A percentile compares a stretch with the other conserved stretches of the same genome.
Evolutionary conservation across 169 alveolate genomes (phyloP).

Genomic region (Plasmodium gallinaceum): DNA sequence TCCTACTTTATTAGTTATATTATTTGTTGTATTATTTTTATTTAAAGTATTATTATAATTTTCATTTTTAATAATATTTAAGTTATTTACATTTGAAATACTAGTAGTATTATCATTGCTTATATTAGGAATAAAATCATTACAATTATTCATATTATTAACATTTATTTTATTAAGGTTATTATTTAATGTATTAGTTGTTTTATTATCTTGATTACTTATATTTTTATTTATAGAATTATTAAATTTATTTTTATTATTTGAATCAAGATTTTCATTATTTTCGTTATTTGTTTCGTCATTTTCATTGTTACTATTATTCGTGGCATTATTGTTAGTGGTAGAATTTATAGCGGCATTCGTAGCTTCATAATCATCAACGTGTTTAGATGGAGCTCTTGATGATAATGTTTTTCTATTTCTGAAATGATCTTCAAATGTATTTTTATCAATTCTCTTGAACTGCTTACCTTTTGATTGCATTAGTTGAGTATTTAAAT

Average conservation of each 20-base stretch:
- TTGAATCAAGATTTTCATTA: neutral
- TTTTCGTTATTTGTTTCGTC: constrained; percentile 2
- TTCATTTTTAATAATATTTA: too few relatives aligned
- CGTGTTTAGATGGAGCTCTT: constrained; percentile 85
- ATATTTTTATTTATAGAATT: neutral
- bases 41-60: too few relatives aligned
- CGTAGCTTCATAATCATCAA: constrained; percentile 80
- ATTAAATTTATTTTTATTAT: constrained; percentile 4
- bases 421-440: constrained; percentile 76
- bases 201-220: constrained; percentile 1
- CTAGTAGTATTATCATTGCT: too few relatives aligned
- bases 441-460: constrained; percentile 76
- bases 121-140: too few relatives aligned
- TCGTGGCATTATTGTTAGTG: neutral
- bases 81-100: too few relatives aligned
- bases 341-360: constrained; percentile 1
- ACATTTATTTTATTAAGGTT: too few relatives aligned
- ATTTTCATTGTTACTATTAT: constrained; percentile 11
- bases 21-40: too few relatives aligned
- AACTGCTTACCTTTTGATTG: constrained; percentile 63
- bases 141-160: too few relatives aligned
- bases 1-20: too few relatives aligned
- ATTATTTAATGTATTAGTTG: neutral
- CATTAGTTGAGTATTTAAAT: neutral
- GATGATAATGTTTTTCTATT: constrained; percentile 79